phyloP scores from a whole-genome alignment of 2,329 filamentous ascomycete genomes.

The Colletotrichum tamarilloi region DNA sequence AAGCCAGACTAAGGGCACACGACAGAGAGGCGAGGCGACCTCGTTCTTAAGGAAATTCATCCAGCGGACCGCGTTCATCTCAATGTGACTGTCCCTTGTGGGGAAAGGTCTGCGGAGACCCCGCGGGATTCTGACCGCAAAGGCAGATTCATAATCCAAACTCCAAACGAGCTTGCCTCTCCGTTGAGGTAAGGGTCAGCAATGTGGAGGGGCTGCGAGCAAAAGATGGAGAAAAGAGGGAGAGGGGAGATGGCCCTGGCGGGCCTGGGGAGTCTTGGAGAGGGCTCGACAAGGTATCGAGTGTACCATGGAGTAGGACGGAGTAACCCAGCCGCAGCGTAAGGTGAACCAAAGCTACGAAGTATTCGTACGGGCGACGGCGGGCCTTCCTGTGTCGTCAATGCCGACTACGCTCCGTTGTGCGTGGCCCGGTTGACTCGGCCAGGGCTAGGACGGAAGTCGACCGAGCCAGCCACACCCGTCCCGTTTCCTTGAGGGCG shows the following conservation, averaged over 20 bases:
- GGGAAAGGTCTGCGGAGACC: conserved; percentile 34
- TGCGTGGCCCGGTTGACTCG: conserved; percentile 21
- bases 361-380: not conserved
- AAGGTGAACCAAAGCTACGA: not conserved
- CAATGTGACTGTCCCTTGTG: conserved; percentile 25
- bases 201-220: conserved; percentile 19
- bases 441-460: conserved; percentile 35
- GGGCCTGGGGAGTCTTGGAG: not conserved
- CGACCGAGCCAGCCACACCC: conserved; percentile 28
- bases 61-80: conserved; percentile 10
- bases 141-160: conserved; percentile 31
- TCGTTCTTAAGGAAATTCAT: conserved; percentile 20
- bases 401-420: conserved; percentile 28
- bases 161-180: conserved; percentile 21
- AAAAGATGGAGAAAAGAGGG: conserved; percentile 32
- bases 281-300: not conserved
- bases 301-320: no score
- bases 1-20: not conserved
- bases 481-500: conserved; percentile 6
- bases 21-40: not conserved
- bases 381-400: conserved; percentile 18
- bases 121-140: conserved; percentile 34
- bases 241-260: conserved; percentile 5
- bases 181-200: conserved; percentile 18
- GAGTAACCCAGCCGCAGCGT: no score